Conservation (phyloP, 352 stramenopile species). For the Pythium sp. region DNA sequence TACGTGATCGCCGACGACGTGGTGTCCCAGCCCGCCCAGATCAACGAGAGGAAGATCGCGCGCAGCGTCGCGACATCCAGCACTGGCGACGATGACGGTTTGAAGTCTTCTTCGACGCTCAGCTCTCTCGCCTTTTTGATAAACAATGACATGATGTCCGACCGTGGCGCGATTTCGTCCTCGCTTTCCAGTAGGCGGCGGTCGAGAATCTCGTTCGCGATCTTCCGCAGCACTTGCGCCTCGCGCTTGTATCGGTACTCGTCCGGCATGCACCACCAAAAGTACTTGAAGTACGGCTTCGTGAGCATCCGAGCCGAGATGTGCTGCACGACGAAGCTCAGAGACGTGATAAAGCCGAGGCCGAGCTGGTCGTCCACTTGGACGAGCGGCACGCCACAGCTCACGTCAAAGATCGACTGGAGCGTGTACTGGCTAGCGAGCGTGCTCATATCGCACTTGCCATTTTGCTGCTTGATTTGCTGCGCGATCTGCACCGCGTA, state of each 20-base stretch:
- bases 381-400: not conserved
- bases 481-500: conserved; percentile 1
- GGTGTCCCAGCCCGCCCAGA: conserved; percentile 27
- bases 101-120: not conserved
- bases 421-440: conserved; percentile 1
- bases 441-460: conserved; percentile 1
- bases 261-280: not conserved
- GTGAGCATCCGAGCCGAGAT: not conserved
- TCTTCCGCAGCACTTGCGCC: not conserved
- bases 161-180: conserved; percentile 23
- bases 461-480: not conserved
- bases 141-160: conserved; percentile 50
- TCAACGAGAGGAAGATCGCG: conserved; percentile 72
- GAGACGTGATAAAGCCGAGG: conserved; percentile 8
- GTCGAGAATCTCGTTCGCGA: not conserved
- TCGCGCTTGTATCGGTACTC: not conserved
- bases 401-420: not conserved
- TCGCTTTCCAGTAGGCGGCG: not conserved
- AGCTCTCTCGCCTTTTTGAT: conserved; percentile 47
- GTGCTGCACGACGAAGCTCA: not conserved
- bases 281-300: not conserved
- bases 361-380: conserved; percentile 15
- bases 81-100: not conserved
- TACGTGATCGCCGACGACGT: conserved; percentile 9
- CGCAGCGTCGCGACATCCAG: conserved; percentile 36